These are phyloP conservation scores for Aphanocladium album DNA, from an alignment of 2,329 filamentous ascomycete species.

Conservation along the genomic window DNA sequence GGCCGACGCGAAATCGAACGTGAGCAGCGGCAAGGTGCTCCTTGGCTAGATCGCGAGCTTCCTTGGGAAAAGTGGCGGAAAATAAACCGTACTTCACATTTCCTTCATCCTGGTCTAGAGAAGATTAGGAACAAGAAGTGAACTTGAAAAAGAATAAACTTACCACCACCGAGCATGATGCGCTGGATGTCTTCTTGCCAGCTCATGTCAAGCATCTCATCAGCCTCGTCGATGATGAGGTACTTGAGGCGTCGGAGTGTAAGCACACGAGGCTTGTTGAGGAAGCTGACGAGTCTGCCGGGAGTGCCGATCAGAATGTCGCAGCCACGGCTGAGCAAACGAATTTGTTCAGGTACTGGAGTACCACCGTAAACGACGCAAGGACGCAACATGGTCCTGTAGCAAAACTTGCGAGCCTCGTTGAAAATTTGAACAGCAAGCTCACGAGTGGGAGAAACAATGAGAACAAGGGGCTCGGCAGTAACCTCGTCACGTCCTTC, in stretches of 20 bases:
- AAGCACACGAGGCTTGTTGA: constrained; percentile 63
- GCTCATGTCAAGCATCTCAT: constrained; percentile 78
- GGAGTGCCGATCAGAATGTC: constrained; percentile 86
- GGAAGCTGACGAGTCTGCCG: constrained; percentile 80
- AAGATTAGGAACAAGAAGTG: constrained; percentile 19
- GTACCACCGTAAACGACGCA: constrained; percentile 85
- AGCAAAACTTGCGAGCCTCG: constrained; percentile 86
- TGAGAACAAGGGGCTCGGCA: constrained; percentile 82
- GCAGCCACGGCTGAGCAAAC: constrained; percentile 75
- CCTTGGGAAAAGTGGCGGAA: constrained; percentile 87
- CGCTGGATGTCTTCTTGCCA: constrained; percentile 73
- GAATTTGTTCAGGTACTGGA: constrained; percentile 62
- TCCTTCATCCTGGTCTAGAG: constrained; percentile 68
- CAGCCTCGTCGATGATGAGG: constrained; percentile 86
- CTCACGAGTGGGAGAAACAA: constrained; percentile 85
- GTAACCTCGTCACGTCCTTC: constrained; percentile 46
- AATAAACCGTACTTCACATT: constrained; percentile 74
- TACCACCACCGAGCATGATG: constrained; percentile 78
- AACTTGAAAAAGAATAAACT: constrained; percentile 25
- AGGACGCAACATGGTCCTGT: constrained; percentile 89
- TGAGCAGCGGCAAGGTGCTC: constrained; percentile 69
- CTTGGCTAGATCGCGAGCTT: constrained; percentile 68
- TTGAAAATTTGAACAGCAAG: constrained; percentile 93
- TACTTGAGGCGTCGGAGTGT: constrained; percentile 73
- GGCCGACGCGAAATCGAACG: constrained; percentile 79